Percentiles rank a stretch among this genome's conserved stretches.
phyloP scores from a whole-genome alignment of 2,329 filamentous ascomycete genomes.

The Blastomyces gilchristii region DNA sequence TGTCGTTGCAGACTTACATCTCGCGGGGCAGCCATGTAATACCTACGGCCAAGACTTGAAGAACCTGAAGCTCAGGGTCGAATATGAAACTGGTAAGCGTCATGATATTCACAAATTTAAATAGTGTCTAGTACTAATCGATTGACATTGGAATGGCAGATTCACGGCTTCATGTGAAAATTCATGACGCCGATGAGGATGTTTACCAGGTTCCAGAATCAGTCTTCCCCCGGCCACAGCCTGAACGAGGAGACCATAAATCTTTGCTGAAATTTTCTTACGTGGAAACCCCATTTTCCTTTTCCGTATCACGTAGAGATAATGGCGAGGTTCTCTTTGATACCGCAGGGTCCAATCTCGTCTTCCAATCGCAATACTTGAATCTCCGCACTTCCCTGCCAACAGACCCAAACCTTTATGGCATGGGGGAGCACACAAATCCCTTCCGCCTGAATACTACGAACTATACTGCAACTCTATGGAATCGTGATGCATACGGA shows the following conservation, averaged over 20 bases:
- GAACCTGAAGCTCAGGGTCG: constrained; percentile 44
- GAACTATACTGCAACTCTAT: constrained; percentile 55
- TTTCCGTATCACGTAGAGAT: constrained; percentile 38
- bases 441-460: constrained; percentile 53
- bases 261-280: constrained; percentile 45
- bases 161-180: constrained; percentile 56
- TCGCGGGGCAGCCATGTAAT: constrained; percentile 56
- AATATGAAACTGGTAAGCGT: constrained; percentile 45
- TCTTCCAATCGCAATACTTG: constrained; percentile 68
- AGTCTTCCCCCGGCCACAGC: constrained; percentile 49
- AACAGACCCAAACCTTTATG: constrained; percentile 56
- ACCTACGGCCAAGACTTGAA: constrained; percentile 45
- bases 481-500: constrained; percentile 52
- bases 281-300: constrained; percentile 49
- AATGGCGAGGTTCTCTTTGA: constrained; percentile 44
- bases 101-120: not conserved
- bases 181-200: constrained; percentile 52
- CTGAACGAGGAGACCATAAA: constrained; percentile 21
- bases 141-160: constrained; percentile 29
- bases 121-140: not conserved
- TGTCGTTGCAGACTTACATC: constrained; percentile 54
- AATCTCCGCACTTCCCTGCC: constrained; percentile 57
- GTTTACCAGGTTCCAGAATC: constrained; percentile 60
- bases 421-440: constrained; percentile 62
- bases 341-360: constrained; percentile 50